phyloP scores from a whole-genome alignment of 495 filamentous ascomycete species.

The Penicillium pulvis region DNA sequence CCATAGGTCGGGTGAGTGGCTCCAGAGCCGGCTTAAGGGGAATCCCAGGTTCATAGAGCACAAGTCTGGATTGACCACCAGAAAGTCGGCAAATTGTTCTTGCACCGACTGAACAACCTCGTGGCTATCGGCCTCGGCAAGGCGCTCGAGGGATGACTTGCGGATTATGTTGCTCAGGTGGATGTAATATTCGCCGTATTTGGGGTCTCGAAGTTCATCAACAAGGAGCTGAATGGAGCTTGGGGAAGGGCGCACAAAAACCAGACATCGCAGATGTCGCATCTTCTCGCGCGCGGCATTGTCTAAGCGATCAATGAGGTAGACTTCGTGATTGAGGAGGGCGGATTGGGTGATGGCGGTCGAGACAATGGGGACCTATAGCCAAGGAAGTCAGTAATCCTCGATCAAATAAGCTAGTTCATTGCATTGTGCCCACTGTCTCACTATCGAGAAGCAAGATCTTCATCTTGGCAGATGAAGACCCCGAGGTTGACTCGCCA shows the following conservation, averaged over 20 bases:
- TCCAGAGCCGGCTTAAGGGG: slow-evolving; percentile 75
- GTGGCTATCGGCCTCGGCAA: slow-evolving; percentile 97
- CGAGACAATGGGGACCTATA: slow-evolving; percentile 81
- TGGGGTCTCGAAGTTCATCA: slow-evolving; percentile 93
- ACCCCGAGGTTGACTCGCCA: slow-evolving; percentile 68
- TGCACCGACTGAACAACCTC: slow-evolving; percentile 92
- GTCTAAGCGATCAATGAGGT: slow-evolving; percentile 93
- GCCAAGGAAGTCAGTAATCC: slow-evolving; percentile 20
- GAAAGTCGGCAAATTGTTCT: slow-evolving; percentile 94
- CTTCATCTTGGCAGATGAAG: slow-evolving; percentile 94
- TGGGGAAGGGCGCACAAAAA: slow-evolving; percentile 87
- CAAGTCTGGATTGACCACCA: slow-evolving; percentile 92
- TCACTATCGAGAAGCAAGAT: slow-evolving; percentile 92
- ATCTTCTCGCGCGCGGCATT: slow-evolving; percentile 93
- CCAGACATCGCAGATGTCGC: slow-evolving; percentile 92
- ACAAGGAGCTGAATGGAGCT: slow-evolving; percentile 91
- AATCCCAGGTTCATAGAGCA: slow-evolving; percentile 79
- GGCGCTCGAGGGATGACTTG: slow-evolving; percentile 91
- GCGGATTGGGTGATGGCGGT: slow-evolving; percentile 94
- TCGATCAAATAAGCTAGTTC: slow-evolving; percentile 8
- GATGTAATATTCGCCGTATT: slow-evolving; percentile 96
- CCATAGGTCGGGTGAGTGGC: slow-evolving; percentile 79
- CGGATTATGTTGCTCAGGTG: slow-evolving; percentile 97
- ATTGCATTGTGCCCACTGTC: slow-evolving; percentile 63
- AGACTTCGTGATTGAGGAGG: slow-evolving; percentile 95